A percentile compares a stretch with the other conserved stretches of the same genome.
phyloP scores from a whole-genome alignment of 257 asterid genomes.

The Asclepias syriaca region DNA sequence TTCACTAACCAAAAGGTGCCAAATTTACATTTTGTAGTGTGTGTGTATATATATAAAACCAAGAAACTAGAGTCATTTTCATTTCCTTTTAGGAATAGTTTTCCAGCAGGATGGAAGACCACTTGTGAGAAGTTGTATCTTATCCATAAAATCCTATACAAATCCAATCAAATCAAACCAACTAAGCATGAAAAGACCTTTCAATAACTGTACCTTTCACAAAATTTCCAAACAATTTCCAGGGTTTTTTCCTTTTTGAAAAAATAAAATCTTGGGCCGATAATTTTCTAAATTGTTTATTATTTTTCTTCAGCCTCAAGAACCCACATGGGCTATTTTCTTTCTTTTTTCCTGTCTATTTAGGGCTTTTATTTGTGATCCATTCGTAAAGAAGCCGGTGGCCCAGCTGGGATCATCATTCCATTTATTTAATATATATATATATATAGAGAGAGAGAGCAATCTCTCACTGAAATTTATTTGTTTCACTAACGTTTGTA shows the following conservation, averaged over 20 bases:
- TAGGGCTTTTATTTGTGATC: too few species aligned
- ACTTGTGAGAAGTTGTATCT: constrained; percentile 5
- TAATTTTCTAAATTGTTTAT: background rate
- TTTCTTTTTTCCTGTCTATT: too few species aligned
- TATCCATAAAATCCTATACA: constrained; percentile 13
- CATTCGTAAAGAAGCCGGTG: too few species aligned
- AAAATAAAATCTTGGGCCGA: background rate
- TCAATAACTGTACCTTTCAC: background rate
- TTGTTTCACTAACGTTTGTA: background rate
- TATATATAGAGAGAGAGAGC: too few species aligned
- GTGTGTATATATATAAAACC: too few species aligned
- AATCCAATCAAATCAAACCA: constrained; percentile 15
- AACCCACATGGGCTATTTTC: background rate
- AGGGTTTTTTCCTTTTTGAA: too few species aligned
- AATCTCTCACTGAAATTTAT: too few species aligned
- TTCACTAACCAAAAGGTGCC: too few species aligned
- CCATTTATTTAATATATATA: too few species aligned
- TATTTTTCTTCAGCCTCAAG: background rate
- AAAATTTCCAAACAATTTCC: background rate
- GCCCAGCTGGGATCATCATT: too few species aligned
- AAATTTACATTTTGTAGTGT: too few species aligned
- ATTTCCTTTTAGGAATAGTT: background rate
- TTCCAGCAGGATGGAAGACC: background rate
- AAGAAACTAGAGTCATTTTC: constrained; percentile 13
- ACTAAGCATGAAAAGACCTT: background rate